Evolutionary conservation across 2,329 filamentous ascomycete species (phyloP).

Genomic region (Colletotrichum gloeosporioides): DNA sequence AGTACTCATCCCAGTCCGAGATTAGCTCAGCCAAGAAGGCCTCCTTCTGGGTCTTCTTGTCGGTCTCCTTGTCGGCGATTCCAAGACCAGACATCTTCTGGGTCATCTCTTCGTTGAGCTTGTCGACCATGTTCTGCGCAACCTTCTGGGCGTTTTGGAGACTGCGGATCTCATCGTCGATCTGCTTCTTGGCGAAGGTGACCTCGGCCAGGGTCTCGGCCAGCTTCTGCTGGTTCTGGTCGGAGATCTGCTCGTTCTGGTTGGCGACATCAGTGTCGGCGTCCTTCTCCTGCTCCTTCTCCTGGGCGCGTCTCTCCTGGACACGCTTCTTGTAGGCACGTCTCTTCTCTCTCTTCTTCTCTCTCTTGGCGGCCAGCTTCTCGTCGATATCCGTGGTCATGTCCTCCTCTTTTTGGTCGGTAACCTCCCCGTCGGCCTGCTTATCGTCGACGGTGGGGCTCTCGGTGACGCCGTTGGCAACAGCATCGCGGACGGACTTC

Average conservation of each 20-base stretch:
- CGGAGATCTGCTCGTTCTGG: background rate
- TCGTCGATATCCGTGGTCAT: background rate
- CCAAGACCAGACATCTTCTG: background rate
- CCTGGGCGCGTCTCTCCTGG: background rate
- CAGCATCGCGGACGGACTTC: background rate
- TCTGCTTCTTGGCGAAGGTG: background rate
- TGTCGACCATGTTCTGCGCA: background rate
- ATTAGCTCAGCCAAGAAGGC: background rate
- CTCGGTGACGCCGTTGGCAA: background rate
- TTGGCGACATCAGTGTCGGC: background rate
- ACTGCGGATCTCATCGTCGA: background rate
- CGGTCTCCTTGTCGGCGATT: background rate
- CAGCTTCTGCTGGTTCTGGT: background rate
- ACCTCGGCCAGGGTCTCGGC: background rate
- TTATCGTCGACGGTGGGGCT: background rate
- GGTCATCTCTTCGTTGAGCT: background rate
- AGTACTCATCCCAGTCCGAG: slow-evolving; percentile 33
- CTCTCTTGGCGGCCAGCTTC: background rate
- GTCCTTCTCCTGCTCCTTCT: background rate
- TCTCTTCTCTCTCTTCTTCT: background rate
- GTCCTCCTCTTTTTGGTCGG: background rate
- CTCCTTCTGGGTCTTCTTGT: background rate
- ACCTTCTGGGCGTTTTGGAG: background rate
- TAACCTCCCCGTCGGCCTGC: background rate
- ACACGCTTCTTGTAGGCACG: background rate